These are phyloP conservation scores for Penicillium crustosum DNA, from an alignment of 2,329 filamentous ascomycete genomes.

Conservation along the genomic window DNA sequence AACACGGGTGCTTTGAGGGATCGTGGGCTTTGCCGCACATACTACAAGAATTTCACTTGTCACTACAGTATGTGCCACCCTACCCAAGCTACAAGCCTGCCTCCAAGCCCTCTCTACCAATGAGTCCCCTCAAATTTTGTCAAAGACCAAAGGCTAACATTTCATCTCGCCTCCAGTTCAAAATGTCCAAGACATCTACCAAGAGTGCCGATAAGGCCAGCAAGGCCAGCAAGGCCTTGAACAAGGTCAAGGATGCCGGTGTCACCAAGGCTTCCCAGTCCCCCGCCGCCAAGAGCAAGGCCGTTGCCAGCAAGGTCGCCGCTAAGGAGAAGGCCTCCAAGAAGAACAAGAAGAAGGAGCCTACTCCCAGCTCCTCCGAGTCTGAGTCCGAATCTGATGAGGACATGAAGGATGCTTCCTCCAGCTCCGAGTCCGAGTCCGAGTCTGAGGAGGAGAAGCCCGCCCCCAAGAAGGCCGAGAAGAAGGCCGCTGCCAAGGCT, in stretches of 20 bases:
- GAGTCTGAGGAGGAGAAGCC: conserved; percentile 32
- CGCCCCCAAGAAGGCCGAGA: conserved; percentile 29
- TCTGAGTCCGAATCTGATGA: conserved; percentile 39
- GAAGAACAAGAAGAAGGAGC: conserved; percentile 47
- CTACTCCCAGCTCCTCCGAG: conserved; percentile 32
- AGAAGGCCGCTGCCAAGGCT: conserved; percentile 31
- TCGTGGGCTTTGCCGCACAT: conserved; percentile 39
- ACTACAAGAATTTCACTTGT: conserved; percentile 22
- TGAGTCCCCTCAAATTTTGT: background rate
- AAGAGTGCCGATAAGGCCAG: conserved; percentile 42
- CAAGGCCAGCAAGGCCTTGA: conserved; percentile 43
- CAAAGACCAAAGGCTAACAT: conserved; percentile 20
- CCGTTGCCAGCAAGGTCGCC: conserved; percentile 43
- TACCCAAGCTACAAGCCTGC: conserved; percentile 12
- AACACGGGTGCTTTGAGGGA: conserved; percentile 40
- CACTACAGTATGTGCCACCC: conserved; percentile 14
- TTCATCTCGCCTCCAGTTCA: conserved; percentile 26
- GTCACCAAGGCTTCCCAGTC: conserved; percentile 48
- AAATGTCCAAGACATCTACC: conserved; percentile 45
- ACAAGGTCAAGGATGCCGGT: conserved; percentile 50
- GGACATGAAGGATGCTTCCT: conserved; percentile 35
- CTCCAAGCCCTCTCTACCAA: conserved; percentile 5
- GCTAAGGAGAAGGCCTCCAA: conserved; percentile 43
- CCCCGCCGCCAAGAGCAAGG: conserved; percentile 48
- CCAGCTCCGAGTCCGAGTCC: conserved; percentile 23